These are phyloP conservation scores for Hypholoma sublateritium DNA, from an alignment of 768 basidiomycete genomes.

Conservation along the genomic window DNA sequence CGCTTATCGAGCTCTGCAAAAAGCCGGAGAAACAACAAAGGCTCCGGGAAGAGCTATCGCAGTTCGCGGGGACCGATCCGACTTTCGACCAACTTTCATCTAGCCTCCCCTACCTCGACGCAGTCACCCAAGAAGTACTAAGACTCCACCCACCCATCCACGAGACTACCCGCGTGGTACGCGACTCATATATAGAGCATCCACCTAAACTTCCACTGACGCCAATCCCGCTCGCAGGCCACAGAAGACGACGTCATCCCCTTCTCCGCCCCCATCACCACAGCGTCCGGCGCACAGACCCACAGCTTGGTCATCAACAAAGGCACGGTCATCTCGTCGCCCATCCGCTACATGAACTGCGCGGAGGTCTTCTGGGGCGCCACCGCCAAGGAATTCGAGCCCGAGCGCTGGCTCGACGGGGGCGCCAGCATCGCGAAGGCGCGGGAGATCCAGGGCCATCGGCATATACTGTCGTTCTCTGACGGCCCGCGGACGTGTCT, in stretches of 20 bases:
- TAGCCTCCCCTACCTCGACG: conserved; percentile 55
- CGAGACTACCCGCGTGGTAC: conserved; percentile 38
- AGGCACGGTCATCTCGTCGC: conserved; percentile 43
- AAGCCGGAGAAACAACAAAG: conserved; percentile 44
- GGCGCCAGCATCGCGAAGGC: conserved; percentile 23
- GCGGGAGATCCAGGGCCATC: conserved; percentile 46
- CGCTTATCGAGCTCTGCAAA: conserved; percentile 53
- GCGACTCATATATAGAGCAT: conserved; percentile 8
- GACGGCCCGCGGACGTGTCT: conserved; percentile 53
- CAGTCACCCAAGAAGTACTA: conserved; percentile 41
- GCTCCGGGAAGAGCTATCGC: conserved; percentile 48
- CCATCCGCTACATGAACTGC: conserved; percentile 47
- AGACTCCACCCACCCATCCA: conserved; percentile 37
- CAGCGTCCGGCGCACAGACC: conserved; percentile 37
- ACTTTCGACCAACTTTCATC: conserved; percentile 53
- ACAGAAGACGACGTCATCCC: conserved; percentile 58
- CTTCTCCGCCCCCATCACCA: conserved; percentile 46
- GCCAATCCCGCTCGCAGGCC: conserved; percentile 32
- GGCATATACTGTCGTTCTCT: conserved; percentile 50
- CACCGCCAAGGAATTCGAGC: conserved; percentile 57
- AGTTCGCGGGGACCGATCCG: conserved; percentile 43
- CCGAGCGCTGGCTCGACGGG: conserved; percentile 59
- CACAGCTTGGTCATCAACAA: conserved; percentile 45
- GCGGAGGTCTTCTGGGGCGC: conserved; percentile 59
- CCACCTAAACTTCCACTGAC: background rate